A percentile compares a stretch with the other conserved stretches of the same genome.
phyloP scores from a whole-genome alignment of 495 filamentous ascomycete species.

The Sordaria brevicollis region DNA sequence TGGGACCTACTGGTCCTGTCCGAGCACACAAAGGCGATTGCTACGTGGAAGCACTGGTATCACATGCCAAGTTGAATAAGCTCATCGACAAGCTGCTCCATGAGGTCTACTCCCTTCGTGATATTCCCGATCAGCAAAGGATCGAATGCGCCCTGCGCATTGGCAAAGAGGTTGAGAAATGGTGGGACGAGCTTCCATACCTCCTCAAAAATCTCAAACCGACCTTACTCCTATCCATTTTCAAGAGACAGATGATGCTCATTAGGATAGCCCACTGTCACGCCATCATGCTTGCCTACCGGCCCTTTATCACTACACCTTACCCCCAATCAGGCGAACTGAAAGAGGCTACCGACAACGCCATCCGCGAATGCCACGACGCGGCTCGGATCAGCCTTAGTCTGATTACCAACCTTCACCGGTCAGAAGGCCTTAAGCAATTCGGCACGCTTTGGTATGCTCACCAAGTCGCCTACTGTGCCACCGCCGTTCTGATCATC shows the following conservation, averaged over 20 bases:
- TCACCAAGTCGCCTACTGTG: conserved; percentile 12
- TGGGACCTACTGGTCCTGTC: conserved; percentile 25
- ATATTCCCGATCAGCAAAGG: conserved; percentile 28
- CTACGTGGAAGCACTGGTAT: conserved; percentile 40
- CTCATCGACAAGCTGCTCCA: conserved; percentile 32
- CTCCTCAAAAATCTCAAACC: conserved; percentile 34
- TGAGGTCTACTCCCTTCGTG: conserved; percentile 39
- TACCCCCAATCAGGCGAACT: conserved; percentile 8
- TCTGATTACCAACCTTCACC: conserved; percentile 8
- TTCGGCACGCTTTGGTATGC: conserved; percentile 13
- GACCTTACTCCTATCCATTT: conserved; percentile 35
- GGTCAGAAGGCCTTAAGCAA: conserved; percentile 5
- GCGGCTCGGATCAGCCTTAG: conserved; percentile 32
- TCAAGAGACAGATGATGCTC: conserved; percentile 44
- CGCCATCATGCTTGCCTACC: conserved; percentile 44
- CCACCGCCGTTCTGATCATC: conserved; percentile 3
- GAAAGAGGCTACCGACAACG: conserved; percentile 21
- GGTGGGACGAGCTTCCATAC: conserved; percentile 30
- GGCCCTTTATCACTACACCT: conserved; percentile 35
- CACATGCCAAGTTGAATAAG: conserved; percentile 26
- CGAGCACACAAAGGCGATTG: conserved; percentile 13
- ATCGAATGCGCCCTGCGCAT: conserved; percentile 26
- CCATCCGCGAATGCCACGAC: conserved; percentile 32
- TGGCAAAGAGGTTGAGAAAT: conserved; percentile 24
- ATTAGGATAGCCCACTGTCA: conserved; percentile 43